A percentile compares a stretch with the other conserved stretches of the same genome.
Evolutionary conservation across 495 filamentous ascomycete species (phyloP).

Genomic region (Choiromyces venosus): DNA sequence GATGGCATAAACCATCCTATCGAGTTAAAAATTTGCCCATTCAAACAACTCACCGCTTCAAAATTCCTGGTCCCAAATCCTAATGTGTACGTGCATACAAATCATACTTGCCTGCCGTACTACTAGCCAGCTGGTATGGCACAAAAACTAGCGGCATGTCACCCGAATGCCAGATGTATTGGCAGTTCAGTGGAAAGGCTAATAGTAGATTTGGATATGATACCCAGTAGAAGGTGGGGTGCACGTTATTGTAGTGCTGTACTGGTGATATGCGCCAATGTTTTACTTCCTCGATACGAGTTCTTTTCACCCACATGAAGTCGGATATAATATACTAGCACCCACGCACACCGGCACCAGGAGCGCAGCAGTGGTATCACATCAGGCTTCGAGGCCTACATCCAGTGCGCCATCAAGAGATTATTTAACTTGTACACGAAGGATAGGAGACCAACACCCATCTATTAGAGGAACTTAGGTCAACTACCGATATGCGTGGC

Average conservation of each 20-base stretch:
- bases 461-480: neutral
- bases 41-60: neutral
- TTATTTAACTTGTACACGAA: neutral
- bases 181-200: neutral
- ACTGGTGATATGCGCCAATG: neutral
- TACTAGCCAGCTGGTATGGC: neutral
- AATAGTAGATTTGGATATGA: neutral
- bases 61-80: neutral
- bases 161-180: neutral
- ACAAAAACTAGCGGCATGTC: neutral
- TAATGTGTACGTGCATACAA: neutral
- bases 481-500: neutral
- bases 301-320: neutral
- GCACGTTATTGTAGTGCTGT: neutral
- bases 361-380: neutral
- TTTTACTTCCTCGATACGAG: neutral
- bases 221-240: neutral
- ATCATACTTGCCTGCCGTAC: neutral
- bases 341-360: neutral
- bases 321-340: neutral
- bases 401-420: neutral
- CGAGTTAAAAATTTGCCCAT: neutral
- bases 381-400: neutral
- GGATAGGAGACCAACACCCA: neutral
- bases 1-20: neutral